Conservation (phyloP, 495 filamentous ascomycete genomes). For the Neurospora sp. region DNA sequence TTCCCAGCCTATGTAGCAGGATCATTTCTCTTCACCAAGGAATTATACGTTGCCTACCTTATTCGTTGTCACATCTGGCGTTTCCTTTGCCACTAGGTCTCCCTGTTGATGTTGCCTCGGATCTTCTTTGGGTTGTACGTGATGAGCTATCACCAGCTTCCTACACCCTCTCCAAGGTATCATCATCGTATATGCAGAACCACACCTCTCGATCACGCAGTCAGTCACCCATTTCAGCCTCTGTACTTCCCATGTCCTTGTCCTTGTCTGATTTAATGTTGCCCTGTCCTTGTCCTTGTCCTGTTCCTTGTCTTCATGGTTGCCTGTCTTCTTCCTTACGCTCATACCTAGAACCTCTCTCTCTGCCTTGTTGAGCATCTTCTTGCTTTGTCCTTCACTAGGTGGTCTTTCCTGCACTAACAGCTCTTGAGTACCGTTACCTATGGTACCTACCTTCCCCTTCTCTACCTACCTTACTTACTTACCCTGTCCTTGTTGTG, state of each 20-base stretch:
- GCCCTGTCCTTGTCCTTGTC: not conserved
- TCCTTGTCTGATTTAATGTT: not conserved
- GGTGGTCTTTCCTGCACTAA: not conserved
- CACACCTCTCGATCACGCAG: not conserved
- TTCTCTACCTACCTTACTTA: no score
- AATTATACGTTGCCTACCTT: no score
- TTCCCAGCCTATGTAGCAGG: not conserved
- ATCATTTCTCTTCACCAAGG: no score
- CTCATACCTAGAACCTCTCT: no score
- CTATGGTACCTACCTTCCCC: no score
- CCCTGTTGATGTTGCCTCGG: no score
- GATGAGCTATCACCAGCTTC: not conserved
- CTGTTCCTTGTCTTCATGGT: not conserved
- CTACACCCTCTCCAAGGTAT: not conserved
- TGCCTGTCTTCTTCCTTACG: no score
- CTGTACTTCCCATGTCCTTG: not conserved
- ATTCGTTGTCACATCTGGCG: no score
- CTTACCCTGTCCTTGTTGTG: no score
- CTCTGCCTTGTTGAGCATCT: no score
- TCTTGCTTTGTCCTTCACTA: not conserved
- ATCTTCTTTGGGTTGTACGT: not conserved
- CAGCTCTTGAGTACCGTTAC: not conserved
- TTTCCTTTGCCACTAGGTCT: no score
- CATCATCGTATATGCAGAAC: not conserved
- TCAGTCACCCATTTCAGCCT: not conserved